Evolutionary conservation across 208 protist genomes (phyloP).

Genomic region (Wallacemonas rigidus): DNA sequence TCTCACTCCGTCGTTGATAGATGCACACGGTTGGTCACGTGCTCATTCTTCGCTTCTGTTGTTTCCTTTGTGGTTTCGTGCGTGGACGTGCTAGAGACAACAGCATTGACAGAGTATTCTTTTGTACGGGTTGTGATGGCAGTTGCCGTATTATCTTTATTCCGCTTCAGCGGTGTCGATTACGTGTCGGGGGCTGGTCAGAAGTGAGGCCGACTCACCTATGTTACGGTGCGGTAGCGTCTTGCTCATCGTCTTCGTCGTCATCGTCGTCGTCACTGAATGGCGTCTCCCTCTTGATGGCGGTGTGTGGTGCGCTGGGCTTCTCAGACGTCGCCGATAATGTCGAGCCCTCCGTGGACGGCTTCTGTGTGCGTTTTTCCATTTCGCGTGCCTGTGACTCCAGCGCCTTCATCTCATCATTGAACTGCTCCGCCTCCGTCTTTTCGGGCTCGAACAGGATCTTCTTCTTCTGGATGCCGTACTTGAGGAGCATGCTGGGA

Average conservation of each 20-base stretch:
- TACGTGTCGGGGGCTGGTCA: too few species aligned
- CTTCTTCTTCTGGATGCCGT: slow-evolving; percentile 63
- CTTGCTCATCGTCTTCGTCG: background rate
- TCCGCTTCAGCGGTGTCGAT: too few species aligned
- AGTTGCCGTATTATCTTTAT: too few species aligned
- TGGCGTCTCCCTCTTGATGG: slow-evolving; percentile 18
- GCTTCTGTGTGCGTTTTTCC: slow-evolving; percentile 21
- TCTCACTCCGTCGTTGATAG: too few species aligned
- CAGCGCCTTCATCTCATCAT: slow-evolving; percentile 38
- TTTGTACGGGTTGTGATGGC: too few species aligned
- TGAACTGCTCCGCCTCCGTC: slow-evolving; percentile 61
- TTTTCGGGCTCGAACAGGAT: slow-evolving; percentile 70
- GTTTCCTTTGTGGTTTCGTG: too few species aligned
- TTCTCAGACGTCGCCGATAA: background rate
- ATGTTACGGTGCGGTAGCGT: slow-evolving; percentile 5
- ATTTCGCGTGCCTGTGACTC: slow-evolving; percentile 35
- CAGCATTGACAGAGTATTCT: too few species aligned
- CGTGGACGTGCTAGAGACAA: too few species aligned
- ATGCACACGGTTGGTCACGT: too few species aligned
- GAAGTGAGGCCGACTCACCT: background rate
- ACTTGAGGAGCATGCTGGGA: slow-evolving; percentile 74
- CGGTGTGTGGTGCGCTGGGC: too few species aligned
- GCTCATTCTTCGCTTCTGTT: background rate
- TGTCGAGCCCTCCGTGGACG: background rate
- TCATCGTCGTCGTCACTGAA: slow-evolving; percentile 4